Conservation (phyloP, 2,329 filamentous ascomycete species). For the Verticillium klebahnii region DNA sequence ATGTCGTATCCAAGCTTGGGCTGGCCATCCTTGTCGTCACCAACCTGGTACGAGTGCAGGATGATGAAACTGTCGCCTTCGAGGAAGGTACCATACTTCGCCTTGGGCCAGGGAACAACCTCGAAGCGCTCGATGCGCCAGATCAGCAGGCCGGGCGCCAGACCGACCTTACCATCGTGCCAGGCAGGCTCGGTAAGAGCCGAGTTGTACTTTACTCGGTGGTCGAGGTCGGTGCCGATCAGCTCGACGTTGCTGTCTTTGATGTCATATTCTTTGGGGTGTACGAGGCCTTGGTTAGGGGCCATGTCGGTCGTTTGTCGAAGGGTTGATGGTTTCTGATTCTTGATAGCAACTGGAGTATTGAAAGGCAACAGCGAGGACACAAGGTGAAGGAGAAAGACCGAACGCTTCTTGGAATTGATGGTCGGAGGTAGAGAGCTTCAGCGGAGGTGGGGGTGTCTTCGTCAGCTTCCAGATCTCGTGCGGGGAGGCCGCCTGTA, state of each 20-base stretch:
- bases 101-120: slow-evolving; percentile 55
- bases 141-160: slow-evolving; percentile 48
- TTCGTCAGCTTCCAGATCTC: not conserved
- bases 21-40: slow-evolving; percentile 29
- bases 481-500: not conserved
- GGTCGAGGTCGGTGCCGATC: slow-evolving; percentile 59
- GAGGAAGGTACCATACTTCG: slow-evolving; percentile 56
- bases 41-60: slow-evolving; percentile 53
- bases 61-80: slow-evolving; percentile 67
- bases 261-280: slow-evolving; percentile 61
- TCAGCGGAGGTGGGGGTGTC: not conserved
- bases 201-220: slow-evolving; percentile 63
- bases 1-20: slow-evolving; percentile 56
- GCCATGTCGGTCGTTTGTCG: slow-evolving; percentile 40
- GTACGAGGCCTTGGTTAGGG: slow-evolving; percentile 44
- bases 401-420: not conserved
- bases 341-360: not conserved
- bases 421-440: not conserved
- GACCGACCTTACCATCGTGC: slow-evolving; percentile 53
- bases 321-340: no score
- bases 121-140: slow-evolving; percentile 67
- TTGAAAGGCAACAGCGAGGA: not conserved
- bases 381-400: not conserved
- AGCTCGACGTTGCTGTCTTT: slow-evolving; percentile 65
- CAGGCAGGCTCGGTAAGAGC: slow-evolving; percentile 62